Evolutionary conservation across 2,329 filamentous ascomycete genomes (phyloP), one percentile per base, ranked within the genome.

Genomic region (Emericellopsis atlantica): DNA sequence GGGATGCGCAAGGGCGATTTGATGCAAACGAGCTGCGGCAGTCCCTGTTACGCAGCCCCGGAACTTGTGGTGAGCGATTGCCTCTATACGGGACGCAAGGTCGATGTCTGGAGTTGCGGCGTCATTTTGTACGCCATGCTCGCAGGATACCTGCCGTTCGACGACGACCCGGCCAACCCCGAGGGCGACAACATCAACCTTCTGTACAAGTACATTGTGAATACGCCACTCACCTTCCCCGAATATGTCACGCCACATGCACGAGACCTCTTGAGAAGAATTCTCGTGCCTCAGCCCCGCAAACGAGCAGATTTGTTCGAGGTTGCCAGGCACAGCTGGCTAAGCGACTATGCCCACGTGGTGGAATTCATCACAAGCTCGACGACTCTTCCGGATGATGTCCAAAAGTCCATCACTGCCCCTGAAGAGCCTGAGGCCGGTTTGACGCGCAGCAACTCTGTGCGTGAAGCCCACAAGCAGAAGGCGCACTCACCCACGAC

Each of bases 101-200:
- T 98, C 22, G 92, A 98, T 57, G 92, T 98, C 31, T 98, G 92
- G 92, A 96, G 92, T 61, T 98, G 92, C 58, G 92, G 92, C 64
- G 92, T 98, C 32, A 98, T 98, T 55, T 61, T 98, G 89, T 98
- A 98, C 60, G 92, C 92, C 43, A 98, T 98, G 92, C 72, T 98
- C 52, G 92, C 92, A 32, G 92, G 92, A 35, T 98, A 98, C 60
- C 72, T 98, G 11, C 92, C 92, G 4, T 98, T 98, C 55, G 92
- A 98, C 53, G 92, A 98, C 57, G 92, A 98, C 54, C 92, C 92
- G 47, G 92, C 89, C 36, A 98, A 98, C 56, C 92, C 92, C 3
- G 92, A 98, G 62, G 92, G 92, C 49, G 92, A 98, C 60, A 98
- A 98, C 58, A 98, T 98, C 67, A 98, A 98, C 59, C 74, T 98